A percentile compares a stretch with the other conserved stretches of the same genome.
phyloP scores from a whole-genome alignment of 148 eudicot genomes.

The Rhododendron ferrugineum region DNA sequence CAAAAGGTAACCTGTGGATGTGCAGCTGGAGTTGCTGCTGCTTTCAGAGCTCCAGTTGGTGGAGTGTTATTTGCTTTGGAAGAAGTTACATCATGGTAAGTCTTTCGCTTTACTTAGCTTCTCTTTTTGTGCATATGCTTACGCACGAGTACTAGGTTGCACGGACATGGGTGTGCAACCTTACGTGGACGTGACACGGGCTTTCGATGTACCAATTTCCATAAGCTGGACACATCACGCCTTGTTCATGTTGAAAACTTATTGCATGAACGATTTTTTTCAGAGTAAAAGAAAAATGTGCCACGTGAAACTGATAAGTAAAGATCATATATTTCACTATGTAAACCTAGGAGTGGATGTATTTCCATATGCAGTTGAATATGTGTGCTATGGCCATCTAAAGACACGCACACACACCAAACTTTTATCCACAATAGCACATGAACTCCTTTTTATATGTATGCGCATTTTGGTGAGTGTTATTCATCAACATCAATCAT shows the following conservation, averaged over 20 bases:
- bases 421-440: not conserved
- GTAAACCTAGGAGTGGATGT: not conserved
- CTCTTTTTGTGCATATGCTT: not conserved
- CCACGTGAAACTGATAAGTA: not conserved
- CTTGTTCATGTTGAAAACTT: not conserved
- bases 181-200: not conserved
- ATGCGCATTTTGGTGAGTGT: not conserved
- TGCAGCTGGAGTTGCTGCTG: constrained; percentile 99
- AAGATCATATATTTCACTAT: not conserved
- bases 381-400: not conserved
- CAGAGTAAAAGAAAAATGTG: not conserved
- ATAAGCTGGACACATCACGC: not conserved
- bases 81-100: constrained; percentile 97
- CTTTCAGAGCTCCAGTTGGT: constrained; percentile 99
- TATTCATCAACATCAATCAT: not conserved
- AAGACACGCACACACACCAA: not conserved
- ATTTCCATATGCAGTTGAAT: not conserved
- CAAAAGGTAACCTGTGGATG: constrained; percentile 99
- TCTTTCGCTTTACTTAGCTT: constrained; percentile 4
- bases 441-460: not conserved
- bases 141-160: not conserved
- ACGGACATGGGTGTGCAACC: not conserved
- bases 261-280: not conserved
- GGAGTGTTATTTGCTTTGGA: constrained; percentile 97
- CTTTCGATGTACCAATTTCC: not conserved